Base-by-base conservation (phyloP, 345 rosid genomes). In the Trapa incisa region DNA sequence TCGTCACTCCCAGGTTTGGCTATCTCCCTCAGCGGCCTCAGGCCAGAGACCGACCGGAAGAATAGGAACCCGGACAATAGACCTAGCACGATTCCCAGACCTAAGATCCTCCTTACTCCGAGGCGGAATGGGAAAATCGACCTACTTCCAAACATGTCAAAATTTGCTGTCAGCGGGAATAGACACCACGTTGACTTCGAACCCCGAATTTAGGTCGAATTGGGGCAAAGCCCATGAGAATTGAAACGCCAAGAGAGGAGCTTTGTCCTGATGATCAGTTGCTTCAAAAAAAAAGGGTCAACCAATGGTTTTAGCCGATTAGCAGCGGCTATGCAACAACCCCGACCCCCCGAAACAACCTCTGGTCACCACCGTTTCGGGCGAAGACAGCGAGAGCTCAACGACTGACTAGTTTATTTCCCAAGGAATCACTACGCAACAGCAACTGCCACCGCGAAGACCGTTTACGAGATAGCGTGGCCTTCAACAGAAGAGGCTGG, bases 1-100 rank as follows among this genome's bases (percentile, higher is more conserved):
- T 94, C 89, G 71, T 91, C 99, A 37, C 92, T 87, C 99, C 99
- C 89, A 29, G 99, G 85, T 66, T 84, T 87, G 72, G 87, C 72
- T 68, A 76, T 84, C 72, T 91, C 97, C 71, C 96, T 86, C 60
- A 94, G 77, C 39, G 99, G 97, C 72, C 99, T 83, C 64, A 90
- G 67, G 47, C 83, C 94, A 43, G 67, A 73, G 50, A 76, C 95
- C 38, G 89, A 85, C 68, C 65, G 77, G 29, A 78, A 73, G 76
- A 83, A 41, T 33, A 76, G 70, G 54, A 81, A 80, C 71, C 77
- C 75, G 75, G 88, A 71, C 82, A 87, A 84, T 42, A 90, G 79
- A 45, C 81, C 84, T 29, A 86, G 72, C 70, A 79, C 67, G 65
- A 84, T 33, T 71, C 71, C 47, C 39, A 79, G 77, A 79, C 92